phyloP scores from a whole-genome alignment of 192 early-diverging fungal genomes.

The Dissophora ornata region DNA sequence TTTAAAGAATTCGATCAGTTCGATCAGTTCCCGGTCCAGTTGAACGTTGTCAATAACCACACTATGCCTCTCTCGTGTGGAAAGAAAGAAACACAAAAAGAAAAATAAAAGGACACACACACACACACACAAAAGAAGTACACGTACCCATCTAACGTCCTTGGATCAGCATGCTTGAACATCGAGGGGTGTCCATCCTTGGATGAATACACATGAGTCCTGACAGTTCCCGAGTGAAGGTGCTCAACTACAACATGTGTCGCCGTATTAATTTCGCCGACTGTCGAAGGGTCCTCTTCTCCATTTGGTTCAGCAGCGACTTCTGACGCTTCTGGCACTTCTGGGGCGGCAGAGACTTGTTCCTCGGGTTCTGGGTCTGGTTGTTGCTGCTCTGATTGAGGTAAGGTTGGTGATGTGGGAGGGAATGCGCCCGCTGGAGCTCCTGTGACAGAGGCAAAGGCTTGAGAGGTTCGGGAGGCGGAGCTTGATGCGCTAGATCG shows the following conservation, averaged over 20 bases:
- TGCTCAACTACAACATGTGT: constrained; percentile 49
- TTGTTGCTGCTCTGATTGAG: too few species aligned
- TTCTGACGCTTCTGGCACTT: too few species aligned
- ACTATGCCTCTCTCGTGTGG: too few species aligned
- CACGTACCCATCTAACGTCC: background rate
- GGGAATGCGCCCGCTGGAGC: too few species aligned
- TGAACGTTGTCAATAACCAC: background rate
- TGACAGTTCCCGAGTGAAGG: constrained; percentile 25
- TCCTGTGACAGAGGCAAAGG: too few species aligned
- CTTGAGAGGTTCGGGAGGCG: too few species aligned
- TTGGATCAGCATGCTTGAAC: constrained; percentile 10
- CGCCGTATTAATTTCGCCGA: constrained; percentile 7
- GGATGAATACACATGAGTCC: constrained; percentile 37
- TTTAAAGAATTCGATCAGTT: background rate
- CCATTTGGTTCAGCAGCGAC: background rate
- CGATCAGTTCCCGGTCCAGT: background rate
- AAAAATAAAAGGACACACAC: background rate
- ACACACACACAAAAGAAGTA: too few species aligned
- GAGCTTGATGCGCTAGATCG: too few species aligned
- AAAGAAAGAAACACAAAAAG: background rate
- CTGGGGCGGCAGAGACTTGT: too few species aligned
- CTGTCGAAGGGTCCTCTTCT: background rate
- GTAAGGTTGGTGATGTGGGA: too few species aligned
- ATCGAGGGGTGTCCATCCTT: constrained; percentile 36
- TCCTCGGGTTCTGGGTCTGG: too few species aligned